Evolutionary conservation across 108 stramenopile species (phyloP).

Genomic region (Thalassiosira profunda): DNA sequence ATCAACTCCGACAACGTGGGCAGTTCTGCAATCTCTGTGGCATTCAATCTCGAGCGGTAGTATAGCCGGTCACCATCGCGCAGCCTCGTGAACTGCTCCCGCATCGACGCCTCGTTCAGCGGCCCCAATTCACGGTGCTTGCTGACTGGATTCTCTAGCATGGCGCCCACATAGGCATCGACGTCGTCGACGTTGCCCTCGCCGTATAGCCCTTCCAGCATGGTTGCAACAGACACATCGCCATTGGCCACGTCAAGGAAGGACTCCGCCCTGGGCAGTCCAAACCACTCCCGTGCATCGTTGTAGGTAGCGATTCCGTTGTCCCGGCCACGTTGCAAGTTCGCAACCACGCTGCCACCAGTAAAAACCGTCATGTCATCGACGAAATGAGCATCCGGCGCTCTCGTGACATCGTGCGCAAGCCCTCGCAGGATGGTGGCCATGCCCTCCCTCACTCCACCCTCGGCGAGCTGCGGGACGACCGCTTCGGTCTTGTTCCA

Average conservation of each 20-base stretch:
- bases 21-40: conserved; percentile 2
- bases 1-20: conserved; percentile 23
- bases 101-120: conserved; percentile 1
- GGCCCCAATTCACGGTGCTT: conserved; percentile 3
- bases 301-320: conserved; percentile 37
- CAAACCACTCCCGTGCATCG: conserved; percentile 16
- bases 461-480: background rate
- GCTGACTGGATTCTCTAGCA: conserved; percentile 9
- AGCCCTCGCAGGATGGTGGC: conserved; percentile 20
- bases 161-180: conserved; percentile 40
- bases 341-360: conserved; percentile 7
- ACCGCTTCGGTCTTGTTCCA: conserved; percentile 5
- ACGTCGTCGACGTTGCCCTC: conserved; percentile 13
- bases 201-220: conserved; percentile 16
- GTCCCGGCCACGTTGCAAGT: conserved; percentile 45
- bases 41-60: background rate
- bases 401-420: background rate
- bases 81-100: conserved; percentile 26
- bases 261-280: background rate
- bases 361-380: conserved; percentile 24
- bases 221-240: background rate
- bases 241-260: conserved; percentile 24
- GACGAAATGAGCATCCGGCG: conserved; percentile 30
- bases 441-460: background rate
- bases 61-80: conserved; percentile 44